phyloP scores from a whole-genome alignment of 257 asterid genomes.

The Solanum arcanum region DNA sequence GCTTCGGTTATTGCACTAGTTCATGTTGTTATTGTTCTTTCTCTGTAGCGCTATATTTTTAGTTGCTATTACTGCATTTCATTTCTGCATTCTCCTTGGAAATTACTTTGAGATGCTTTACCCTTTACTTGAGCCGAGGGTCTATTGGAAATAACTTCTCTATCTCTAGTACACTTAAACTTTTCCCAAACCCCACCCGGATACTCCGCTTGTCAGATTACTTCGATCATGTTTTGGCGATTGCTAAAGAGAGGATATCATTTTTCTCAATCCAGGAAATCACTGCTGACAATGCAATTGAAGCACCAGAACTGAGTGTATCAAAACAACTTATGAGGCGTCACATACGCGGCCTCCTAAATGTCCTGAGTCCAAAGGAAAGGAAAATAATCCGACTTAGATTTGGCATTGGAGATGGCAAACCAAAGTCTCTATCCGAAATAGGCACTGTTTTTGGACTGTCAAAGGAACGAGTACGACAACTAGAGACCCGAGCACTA shows the following conservation, averaged over 20 bases:
- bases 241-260: background rate
- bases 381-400: constrained; percentile 54
- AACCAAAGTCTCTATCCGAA: constrained; percentile 61
- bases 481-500: constrained; percentile 73
- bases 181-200: background rate
- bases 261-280: constrained; percentile 51
- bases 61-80: background rate
- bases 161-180: background rate
- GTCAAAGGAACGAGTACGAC: constrained; percentile 83
- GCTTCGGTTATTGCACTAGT: background rate
- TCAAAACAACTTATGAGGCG: constrained; percentile 72
- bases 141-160: background rate
- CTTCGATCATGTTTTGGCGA: background rate
- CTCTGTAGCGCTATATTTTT: background rate
- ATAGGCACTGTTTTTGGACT: constrained; percentile 62
- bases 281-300: constrained; percentile 65
- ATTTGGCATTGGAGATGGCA: constrained; percentile 59
- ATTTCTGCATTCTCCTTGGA: background rate
- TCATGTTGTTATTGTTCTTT: background rate
- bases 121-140: background rate
- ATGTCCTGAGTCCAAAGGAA: constrained; percentile 63
- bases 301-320: constrained; percentile 43
- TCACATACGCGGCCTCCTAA: constrained; percentile 54
- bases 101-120: background rate
- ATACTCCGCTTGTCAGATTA: background rate